These are phyloP conservation scores for Diaporthe amygdali DNA, from an alignment of 2,329 filamentous ascomycete genomes.

Conservation along the genomic window DNA sequence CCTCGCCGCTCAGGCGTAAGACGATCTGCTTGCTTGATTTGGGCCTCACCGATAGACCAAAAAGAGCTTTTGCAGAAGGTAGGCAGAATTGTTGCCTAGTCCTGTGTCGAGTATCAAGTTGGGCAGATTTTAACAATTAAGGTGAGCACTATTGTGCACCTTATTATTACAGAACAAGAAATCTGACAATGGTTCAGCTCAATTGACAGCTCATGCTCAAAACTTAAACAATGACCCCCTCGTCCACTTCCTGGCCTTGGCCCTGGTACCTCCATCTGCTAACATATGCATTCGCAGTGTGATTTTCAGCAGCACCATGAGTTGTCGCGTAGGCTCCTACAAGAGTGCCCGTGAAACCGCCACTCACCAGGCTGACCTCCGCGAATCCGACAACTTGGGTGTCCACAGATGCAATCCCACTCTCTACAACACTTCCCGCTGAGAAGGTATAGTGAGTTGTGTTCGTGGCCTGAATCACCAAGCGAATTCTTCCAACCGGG, in stretches of 20 bases:
- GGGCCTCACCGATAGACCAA: too few species aligned
- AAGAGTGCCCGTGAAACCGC: background rate
- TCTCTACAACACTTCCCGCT: background rate
- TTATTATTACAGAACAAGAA: too few species aligned
- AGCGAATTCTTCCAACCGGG: background rate
- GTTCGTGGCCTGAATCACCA: background rate
- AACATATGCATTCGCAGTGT: background rate
- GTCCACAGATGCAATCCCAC: background rate
- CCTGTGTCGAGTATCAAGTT: too few species aligned
- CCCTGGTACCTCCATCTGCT: background rate
- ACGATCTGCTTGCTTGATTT: too few species aligned
- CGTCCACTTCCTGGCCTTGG: background rate
- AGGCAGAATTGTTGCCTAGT: too few species aligned
- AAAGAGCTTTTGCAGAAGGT: too few species aligned
- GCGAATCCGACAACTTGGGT: background rate
- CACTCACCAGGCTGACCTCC: background rate
- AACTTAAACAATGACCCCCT: background rate
- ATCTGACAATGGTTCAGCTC: too few species aligned
- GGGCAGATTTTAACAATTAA: too few species aligned
- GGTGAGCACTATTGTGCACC: too few species aligned
- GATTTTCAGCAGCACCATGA: background rate
- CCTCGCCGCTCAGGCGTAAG: too few species aligned
- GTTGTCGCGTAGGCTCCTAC: background rate
- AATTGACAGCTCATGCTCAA: too few species aligned
- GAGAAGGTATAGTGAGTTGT: background rate